A percentile compares a stretch with the other conserved stretches of the same genome.
phyloP scores from a whole-genome alignment of 2,329 filamentous ascomycete species.

The Aspergillus puulaauensis region DNA sequence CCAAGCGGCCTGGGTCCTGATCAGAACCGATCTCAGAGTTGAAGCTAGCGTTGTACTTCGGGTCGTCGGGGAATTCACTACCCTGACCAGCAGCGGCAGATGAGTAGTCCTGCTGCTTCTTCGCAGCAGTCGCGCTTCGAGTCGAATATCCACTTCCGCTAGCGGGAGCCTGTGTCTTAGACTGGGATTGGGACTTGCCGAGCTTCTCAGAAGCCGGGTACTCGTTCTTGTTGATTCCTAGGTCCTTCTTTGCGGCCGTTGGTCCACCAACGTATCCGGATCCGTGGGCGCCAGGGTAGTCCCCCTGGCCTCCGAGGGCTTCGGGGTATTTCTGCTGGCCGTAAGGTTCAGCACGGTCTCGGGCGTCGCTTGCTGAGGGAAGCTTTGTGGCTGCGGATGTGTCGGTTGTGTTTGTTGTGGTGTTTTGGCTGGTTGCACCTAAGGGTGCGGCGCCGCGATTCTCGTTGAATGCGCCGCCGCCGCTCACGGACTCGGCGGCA shows the following conservation, averaged over 20 bases:
- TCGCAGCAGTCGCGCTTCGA: slow-evolving; percentile 25
- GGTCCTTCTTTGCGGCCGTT: slow-evolving; percentile 30
- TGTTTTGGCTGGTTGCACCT: slow-evolving; percentile 52
- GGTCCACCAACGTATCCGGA: slow-evolving; percentile 37
- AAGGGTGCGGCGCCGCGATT: slow-evolving; percentile 57
- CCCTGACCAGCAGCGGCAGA: slow-evolving; percentile 29
- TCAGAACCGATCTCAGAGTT: slow-evolving; percentile 53
- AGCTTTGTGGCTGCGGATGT: slow-evolving; percentile 54
- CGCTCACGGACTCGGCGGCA: slow-evolving; percentile 67
- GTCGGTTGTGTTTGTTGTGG: slow-evolving; percentile 58
- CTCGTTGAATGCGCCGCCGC: slow-evolving; percentile 60
- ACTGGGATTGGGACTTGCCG: slow-evolving; percentile 1
- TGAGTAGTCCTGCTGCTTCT: slow-evolving; percentile 3
- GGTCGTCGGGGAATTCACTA: slow-evolving; percentile 44
- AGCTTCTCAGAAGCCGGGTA: slow-evolving; percentile 21
- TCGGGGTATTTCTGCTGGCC: slow-evolving; percentile 45
- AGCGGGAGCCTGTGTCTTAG: slow-evolving; percentile 10
- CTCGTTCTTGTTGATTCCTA: slow-evolving; percentile 25
- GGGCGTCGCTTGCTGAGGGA: slow-evolving; percentile 47
- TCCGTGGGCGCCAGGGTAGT: slow-evolving; percentile 38
- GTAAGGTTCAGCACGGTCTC: slow-evolving; percentile 45
- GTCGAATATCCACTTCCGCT: slow-evolving; percentile 28
- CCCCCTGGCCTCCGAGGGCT: slow-evolving; percentile 37
- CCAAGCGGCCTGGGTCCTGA: slow-evolving; percentile 56
- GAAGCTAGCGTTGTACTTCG: slow-evolving; percentile 51